A percentile compares a stretch with the other conserved stretches of the same genome.
Conservation (phyloP, 164 flowering plant genomes). For the Paratinospora sagittata region DNA sequence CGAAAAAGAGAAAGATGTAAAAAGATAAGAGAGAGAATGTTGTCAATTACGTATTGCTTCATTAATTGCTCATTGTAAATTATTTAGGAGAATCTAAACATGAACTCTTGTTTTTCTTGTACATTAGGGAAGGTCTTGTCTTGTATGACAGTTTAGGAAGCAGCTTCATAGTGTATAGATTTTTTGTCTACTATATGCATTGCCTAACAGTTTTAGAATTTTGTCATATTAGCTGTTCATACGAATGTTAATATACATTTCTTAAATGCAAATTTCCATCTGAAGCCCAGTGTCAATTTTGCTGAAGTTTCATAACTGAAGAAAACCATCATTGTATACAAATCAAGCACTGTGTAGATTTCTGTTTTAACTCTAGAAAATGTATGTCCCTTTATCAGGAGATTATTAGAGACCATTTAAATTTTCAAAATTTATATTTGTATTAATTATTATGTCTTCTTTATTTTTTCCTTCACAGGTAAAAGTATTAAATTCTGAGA, state of each 20-base stretch:
- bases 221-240: background rate
- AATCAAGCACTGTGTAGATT: too few species aligned
- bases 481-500: background rate
- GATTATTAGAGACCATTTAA: background rate
- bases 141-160: background rate
- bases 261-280: too few species aligned
- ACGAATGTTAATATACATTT: background rate
- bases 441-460: too few species aligned
- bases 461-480: too few species aligned
- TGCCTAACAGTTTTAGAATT: background rate
- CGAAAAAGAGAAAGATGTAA: background rate
- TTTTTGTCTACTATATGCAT: background rate
- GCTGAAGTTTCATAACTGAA: too few species aligned
- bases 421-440: background rate
- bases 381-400: background rate
- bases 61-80: background rate
- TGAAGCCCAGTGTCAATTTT: too few species aligned
- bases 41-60: background rate
- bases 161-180: background rate
- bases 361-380: too few species aligned
- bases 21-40: background rate
- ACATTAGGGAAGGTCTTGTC: background rate
- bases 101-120: background rate
- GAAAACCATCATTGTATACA: too few species aligned
- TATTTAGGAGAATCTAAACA: background rate